phyloP scores from a whole-genome alignment of 257 asterid species.

The Solanum lycopersicoides region DNA sequence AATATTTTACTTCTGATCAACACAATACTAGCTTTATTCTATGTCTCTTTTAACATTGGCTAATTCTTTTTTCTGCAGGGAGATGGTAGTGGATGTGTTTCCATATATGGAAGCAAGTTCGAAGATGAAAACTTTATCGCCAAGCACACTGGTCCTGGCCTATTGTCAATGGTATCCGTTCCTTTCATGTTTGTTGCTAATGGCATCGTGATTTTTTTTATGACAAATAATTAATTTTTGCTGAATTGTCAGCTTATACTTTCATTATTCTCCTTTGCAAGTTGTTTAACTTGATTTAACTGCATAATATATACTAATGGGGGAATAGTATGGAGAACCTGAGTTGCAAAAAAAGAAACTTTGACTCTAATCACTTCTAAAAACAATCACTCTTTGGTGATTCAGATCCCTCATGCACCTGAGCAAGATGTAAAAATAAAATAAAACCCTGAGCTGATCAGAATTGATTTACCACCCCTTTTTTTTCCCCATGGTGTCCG shows the following conservation, averaged over 20 bases:
- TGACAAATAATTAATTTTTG: not conserved
- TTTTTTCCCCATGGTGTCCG: not conserved
- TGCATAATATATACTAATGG: not conserved
- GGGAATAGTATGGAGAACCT: not conserved
- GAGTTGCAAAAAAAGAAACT: not conserved
- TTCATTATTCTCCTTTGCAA: not conserved
- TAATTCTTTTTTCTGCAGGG: constrained; percentile 42
- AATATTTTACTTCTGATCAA: not conserved
- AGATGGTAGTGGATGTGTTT: constrained; percentile 92
- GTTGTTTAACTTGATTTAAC: not conserved
- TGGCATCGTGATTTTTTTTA: not conserved
- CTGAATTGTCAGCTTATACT: not conserved
- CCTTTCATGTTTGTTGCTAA: not conserved
- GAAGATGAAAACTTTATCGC: constrained; percentile 94
- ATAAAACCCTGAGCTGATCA: not conserved
- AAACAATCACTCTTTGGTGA: not conserved
- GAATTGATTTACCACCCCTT: not conserved
- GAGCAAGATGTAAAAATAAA: not conserved
- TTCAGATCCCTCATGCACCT: not conserved
- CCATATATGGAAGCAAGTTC: constrained; percentile 87
- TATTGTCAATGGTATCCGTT: constrained; percentile 72
- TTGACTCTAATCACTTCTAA: not conserved
- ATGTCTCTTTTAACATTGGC: not conserved
- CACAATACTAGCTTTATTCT: not conserved
- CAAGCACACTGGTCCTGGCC: constrained; percentile 97